phyloP scores from a whole-genome alignment of 805 yeast genomes.

The Pichia nakasei region DNA sequence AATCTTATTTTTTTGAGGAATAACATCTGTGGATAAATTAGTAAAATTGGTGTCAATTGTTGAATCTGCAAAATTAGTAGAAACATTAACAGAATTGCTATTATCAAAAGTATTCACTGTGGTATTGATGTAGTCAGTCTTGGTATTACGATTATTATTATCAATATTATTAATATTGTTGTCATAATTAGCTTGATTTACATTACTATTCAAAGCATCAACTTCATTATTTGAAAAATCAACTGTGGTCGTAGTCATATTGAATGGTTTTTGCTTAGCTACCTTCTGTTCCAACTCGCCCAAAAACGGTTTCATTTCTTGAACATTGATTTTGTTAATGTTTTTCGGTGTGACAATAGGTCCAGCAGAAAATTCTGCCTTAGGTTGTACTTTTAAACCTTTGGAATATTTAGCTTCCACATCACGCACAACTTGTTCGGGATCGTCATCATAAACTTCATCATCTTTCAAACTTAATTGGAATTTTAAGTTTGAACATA shows the following conservation, averaged over 20 bases:
- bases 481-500: conserved; percentile 20
- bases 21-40: too few species aligned
- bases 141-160: too few species aligned
- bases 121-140: too few species aligned
- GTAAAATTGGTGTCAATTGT: too few species aligned
- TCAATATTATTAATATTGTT: too few species aligned
- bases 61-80: too few species aligned
- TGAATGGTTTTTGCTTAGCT: conserved; percentile 22
- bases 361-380: conserved; percentile 14
- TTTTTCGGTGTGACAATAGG: conserved; percentile 6
- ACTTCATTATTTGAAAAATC: neutral
- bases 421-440: conserved; percentile 18
- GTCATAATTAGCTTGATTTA: too few species aligned
- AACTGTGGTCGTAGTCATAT: neutral
- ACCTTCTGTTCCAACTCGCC: conserved; percentile 46
- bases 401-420: conserved; percentile 23
- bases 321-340: conserved; percentile 13
- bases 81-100: too few species aligned
- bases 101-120: neutral
- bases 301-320: conserved; percentile 32
- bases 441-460: conserved; percentile 11
- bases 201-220: too few species aligned
- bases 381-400: conserved; percentile 21
- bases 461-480: conserved; percentile 21
- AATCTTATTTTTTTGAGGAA: too few species aligned